Percentiles rank a stretch among this genome's conserved stretches.
These are phyloP conservation scores for Cercospora sesami DNA, from an alignment of 2,329 filamentous ascomycete genomes.

Conservation along the genomic window DNA sequence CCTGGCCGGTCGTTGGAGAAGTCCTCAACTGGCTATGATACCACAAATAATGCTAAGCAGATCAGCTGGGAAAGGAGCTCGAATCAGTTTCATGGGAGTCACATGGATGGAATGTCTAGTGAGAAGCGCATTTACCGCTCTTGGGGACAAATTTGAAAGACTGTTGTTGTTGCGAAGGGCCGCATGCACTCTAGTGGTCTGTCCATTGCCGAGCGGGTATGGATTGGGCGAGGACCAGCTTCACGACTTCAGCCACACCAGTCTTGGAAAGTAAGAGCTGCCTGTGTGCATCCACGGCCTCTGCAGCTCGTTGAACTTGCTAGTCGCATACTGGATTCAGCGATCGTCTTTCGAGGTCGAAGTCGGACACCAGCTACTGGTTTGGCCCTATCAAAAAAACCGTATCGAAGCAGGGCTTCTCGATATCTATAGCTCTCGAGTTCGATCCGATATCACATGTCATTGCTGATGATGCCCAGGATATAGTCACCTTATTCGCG, in stretches of 20 bases:
- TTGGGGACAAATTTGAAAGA: not conserved
- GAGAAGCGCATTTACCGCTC: not conserved
- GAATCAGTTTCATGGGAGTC: not conserved
- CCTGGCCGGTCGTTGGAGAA: too few species aligned
- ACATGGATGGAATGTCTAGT: not conserved
- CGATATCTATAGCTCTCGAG: constrained; percentile 16
- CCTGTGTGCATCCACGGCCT: not conserved
- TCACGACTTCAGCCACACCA: not conserved
- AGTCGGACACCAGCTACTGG: not conserved
- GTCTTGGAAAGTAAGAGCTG: not conserved
- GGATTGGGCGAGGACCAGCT: not conserved
- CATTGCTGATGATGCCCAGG: constrained; percentile 18
- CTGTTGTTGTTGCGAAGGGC: not conserved
- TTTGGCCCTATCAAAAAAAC: not conserved
- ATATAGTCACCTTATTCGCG: constrained; percentile 15
- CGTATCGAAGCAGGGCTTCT: constrained; percentile 6
- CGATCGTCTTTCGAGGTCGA: not conserved
- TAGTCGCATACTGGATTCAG: not conserved
- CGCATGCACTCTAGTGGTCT: not conserved
- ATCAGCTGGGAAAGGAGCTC: not conserved
- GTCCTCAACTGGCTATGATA: not conserved
- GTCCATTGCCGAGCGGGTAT: not conserved
- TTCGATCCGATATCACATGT: constrained; percentile 12
- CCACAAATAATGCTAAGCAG: not conserved
- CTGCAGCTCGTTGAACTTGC: not conserved